Conservation (phyloP, 192 early-diverging fungal species). For the Lobosporangium transversale region DNA sequence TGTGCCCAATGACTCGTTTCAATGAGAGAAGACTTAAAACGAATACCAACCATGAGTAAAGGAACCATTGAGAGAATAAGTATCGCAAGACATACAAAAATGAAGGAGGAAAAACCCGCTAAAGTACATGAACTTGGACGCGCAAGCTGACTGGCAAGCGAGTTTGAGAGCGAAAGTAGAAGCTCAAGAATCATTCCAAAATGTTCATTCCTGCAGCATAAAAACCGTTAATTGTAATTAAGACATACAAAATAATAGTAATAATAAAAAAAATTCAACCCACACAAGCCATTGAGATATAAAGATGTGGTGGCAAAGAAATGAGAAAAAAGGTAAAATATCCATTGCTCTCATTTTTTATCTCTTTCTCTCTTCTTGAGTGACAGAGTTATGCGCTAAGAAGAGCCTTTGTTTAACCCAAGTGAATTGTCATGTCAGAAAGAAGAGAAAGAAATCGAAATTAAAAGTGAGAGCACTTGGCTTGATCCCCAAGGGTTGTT, state of each 20-base stretch:
- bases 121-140: too few species aligned
- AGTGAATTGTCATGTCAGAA: not conserved
- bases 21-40: not conserved
- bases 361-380: too few species aligned
- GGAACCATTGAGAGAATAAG: too few species aligned
- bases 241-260: not conserved
- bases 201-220: not conserved
- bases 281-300: not conserved
- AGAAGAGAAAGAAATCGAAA: not conserved
- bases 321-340: too few species aligned
- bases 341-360: not conserved
- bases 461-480: not conserved
- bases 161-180: too few species aligned
- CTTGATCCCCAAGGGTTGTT: not conserved
- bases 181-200: not conserved
- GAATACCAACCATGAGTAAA: too few species aligned
- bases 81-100: too few species aligned
- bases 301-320: not conserved
- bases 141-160: too few species aligned
- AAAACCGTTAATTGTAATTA: not conserved
- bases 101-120: too few species aligned
- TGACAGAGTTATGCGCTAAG: too few species aligned
- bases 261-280: not conserved
- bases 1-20: not conserved
- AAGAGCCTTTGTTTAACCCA: too few species aligned